These are phyloP conservation scores for Botryosphaeria dothidea DNA, from an alignment of 2,329 filamentous ascomycete genomes.

Conservation along the genomic window DNA sequence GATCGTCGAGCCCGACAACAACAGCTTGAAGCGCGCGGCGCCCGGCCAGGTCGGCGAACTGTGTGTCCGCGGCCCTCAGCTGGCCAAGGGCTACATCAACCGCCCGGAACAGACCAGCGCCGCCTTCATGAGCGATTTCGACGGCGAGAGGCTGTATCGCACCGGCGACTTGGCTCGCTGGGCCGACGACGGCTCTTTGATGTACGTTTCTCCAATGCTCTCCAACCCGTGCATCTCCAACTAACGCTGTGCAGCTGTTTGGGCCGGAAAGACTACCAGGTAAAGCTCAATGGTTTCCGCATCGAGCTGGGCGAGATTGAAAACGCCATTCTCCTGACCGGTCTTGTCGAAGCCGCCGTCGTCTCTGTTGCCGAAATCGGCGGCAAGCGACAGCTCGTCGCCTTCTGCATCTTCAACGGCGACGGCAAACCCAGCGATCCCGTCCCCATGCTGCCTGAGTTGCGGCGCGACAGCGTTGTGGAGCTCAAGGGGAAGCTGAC, in stretches of 20 bases:
- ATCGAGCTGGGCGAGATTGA: conserved; percentile 37
- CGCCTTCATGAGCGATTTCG: conserved; percentile 53
- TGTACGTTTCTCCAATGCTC: background rate
- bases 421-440: background rate
- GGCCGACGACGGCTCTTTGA: background rate
- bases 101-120: conserved; percentile 73
- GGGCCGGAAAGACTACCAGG: conserved; percentile 23
- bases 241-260: background rate
- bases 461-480: background rate
- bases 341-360: background rate
- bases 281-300: conserved; percentile 37
- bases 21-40: background rate
- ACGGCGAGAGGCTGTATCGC: conserved; percentile 15
- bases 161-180: conserved; percentile 23
- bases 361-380: background rate
- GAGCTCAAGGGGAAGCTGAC: background rate
- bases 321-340: conserved; percentile 19
- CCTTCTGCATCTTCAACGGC: conserved; percentile 11
- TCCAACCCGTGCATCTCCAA: background rate
- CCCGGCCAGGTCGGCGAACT: conserved; percentile 69
- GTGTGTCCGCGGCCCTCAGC: conserved; percentile 69
- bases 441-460: background rate
- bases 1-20: conserved; percentile 29
- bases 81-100: conserved; percentile 78
- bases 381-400: conserved; percentile 8